Conservation (phyloP, 1,139 yeast genomes). For the Sugiyamaella grinbergsii region DNA sequence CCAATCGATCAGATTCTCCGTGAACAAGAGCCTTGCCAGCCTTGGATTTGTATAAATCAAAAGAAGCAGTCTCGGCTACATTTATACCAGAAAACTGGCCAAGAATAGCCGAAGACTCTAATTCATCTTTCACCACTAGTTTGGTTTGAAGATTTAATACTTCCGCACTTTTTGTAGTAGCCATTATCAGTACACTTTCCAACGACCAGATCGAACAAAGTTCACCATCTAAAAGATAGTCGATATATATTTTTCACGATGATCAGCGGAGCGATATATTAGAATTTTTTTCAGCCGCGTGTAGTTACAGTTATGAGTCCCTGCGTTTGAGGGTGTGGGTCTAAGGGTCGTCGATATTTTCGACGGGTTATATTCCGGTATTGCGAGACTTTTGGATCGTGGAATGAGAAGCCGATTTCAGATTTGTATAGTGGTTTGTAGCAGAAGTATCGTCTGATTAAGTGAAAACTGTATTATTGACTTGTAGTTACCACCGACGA, state of each 20-base stretch:
- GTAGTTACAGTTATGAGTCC: no score
- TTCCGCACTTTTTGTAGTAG: slow-evolving; percentile 2
- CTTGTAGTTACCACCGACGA: no score
- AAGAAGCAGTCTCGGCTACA: slow-evolving; percentile 59
- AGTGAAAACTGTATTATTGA: no score
- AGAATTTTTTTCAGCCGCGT: slow-evolving; percentile 3
- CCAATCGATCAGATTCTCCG: slow-evolving; percentile 75
- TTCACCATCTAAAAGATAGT: neutral
- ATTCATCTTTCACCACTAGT: slow-evolving; percentile 1
- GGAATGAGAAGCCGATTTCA: no score
- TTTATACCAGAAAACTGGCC: slow-evolving; percentile 73
- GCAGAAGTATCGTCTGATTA: no score
- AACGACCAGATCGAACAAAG: no score
- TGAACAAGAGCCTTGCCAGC: slow-evolving; percentile 56
- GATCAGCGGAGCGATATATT: neutral
- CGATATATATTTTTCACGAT: neutral
- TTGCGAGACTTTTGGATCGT: no score
- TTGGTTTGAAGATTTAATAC: slow-evolving; percentile 15
- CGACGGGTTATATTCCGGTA: no score
- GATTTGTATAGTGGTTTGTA: no score
- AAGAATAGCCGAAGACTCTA: slow-evolving; percentile 33
- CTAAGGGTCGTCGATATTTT: no score
- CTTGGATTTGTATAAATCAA: slow-evolving; percentile 63
- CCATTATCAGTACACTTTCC: neutral
- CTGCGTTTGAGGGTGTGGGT: no score